Evolutionary conservation across 2,329 filamentous ascomycete genomes (phyloP).

Genomic region (Neofusicoccum ribis): DNA sequence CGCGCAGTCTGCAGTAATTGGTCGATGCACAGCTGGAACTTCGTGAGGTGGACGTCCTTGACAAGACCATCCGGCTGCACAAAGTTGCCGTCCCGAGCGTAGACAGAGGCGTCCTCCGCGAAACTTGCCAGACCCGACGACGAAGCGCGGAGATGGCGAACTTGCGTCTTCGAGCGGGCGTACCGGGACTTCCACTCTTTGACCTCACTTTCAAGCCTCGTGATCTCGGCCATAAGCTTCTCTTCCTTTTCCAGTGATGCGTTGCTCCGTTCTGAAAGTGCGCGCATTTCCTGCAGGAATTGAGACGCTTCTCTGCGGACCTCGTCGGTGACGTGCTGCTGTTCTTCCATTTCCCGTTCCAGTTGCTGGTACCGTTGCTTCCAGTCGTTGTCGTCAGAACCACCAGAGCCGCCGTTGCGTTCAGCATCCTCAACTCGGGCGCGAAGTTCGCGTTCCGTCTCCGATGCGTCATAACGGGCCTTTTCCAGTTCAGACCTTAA

Average conservation of each 20-base stretch:
- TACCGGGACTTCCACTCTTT: slow-evolving; percentile 91
- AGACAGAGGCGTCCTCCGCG: slow-evolving; percentile 62
- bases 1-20: slow-evolving; percentile 80
- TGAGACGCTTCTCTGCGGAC: slow-evolving; percentile 80
- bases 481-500: slow-evolving; percentile 77
- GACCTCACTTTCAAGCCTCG: slow-evolving; percentile 77
- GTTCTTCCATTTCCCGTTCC: slow-evolving; percentile 68
- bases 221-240: slow-evolving; percentile 71
- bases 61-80: slow-evolving; percentile 70
- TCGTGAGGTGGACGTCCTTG: slow-evolving; percentile 89
- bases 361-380: slow-evolving; percentile 42
- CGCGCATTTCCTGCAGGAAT: slow-evolving; percentile 86
- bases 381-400: slow-evolving; percentile 33
- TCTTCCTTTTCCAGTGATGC: slow-evolving; percentile 80
- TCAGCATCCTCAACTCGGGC: slow-evolving; percentile 60
- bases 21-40: slow-evolving; percentile 92
- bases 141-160: slow-evolving; percentile 76
- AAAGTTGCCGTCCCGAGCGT: slow-evolving; percentile 66
- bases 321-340: slow-evolving; percentile 81
- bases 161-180: slow-evolving; percentile 81
- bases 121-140: slow-evolving; percentile 73
- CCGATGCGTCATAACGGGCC: slow-evolving; percentile 67
- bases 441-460: slow-evolving; percentile 62
- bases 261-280: slow-evolving; percentile 77
- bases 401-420: slow-evolving; percentile 25